Evolutionary conservation across 768 basidiomycete genomes (phyloP), one percentile per base, ranked within the genome.

Genomic region (Mycena alexandri): DNA sequence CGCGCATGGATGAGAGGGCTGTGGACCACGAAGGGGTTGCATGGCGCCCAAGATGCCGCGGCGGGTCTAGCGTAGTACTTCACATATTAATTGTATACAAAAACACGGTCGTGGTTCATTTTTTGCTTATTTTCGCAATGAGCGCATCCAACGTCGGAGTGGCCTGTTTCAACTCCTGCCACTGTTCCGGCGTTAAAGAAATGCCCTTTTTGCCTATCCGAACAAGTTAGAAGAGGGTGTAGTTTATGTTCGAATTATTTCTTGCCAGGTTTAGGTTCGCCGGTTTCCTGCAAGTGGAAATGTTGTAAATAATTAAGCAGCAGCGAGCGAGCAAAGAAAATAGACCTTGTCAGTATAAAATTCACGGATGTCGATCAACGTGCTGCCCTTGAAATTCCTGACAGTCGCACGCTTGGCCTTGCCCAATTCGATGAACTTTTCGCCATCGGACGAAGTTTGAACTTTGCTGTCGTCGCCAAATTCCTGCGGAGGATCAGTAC

Each of bases 281-380:
- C 77, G 1, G 85, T 65, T 78, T 9, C 79, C 81, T 46, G 73
- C 79, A 22, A 58, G 29, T 29, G 10, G 17, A 42, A 53, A n/a
- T 9, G 33, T 42, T 25, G 12, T 34, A 16, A 34, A n/a, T n/a
- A 8, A 43, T 13, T 44, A 6, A 11, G 55, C 21, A 3, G 21
- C n/a, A 21, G 36, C 6, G 33, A 21, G 36, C 6, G 33, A 36
- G 34, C 52, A 41, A 16, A 16, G 29, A 11, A 51, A 43, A 47
- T 44, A 22, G 21, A 66, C 77, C 52, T 68, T 69, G 12, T 78
- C 72, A 11, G 72, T 82, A 60, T 91, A 95, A 71, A 85, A 94
- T 75, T 94, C 92, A 44, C 93, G 87, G 59, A 94, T 92, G 72
- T 94, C 91, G 25, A 94, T 75, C 47, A 88, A 79, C 4, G 84